phyloP scores from a whole-genome alignment of 345 rosid species.

The Euphorbia lathyris region DNA sequence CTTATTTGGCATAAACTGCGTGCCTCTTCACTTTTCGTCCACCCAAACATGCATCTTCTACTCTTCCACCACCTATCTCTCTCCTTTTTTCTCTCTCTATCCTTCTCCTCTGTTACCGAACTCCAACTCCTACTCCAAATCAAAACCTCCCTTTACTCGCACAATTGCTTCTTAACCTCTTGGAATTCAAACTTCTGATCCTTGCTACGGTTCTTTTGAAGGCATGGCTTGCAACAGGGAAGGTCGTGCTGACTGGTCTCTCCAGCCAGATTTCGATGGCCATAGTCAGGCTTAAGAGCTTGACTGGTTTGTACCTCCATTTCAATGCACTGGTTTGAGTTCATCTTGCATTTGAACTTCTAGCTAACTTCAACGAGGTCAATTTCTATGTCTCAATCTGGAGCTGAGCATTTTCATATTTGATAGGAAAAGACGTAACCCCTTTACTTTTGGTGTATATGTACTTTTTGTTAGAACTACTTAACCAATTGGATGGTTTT shows the following conservation, averaged over 20 bases:
- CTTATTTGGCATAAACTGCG: too few species aligned
- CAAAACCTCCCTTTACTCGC: conserved; percentile 79
- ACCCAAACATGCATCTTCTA: conserved; percentile 46
- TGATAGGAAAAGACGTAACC: too few species aligned
- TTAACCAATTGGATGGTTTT: conserved; percentile 93
- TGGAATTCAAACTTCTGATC: conserved; percentile 59
- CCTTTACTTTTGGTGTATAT: not conserved
- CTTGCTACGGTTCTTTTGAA: conserved; percentile 61
- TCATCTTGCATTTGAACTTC: not conserved
- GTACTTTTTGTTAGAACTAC: conserved; percentile 46
- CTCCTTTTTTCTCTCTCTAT: conserved; percentile 22
- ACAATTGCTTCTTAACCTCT: conserved; percentile 58
- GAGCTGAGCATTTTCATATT: not conserved
- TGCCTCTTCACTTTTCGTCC: conserved; percentile 29
- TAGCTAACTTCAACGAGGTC: not conserved
- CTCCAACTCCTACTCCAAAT: conserved; percentile 63
- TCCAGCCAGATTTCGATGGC: conserved; percentile 71
- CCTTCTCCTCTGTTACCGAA: conserved; percentile 51
- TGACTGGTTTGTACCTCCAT: conserved; percentile 89
- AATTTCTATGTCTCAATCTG: not conserved
- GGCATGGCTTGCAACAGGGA: conserved; percentile 82
- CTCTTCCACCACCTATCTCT: conserved; percentile 30
- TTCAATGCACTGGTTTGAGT: conserved; percentile 51
- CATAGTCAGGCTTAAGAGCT: conserved; percentile 60
- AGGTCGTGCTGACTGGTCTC: conserved; percentile 68